A percentile compares a stretch with the other conserved stretches of the same genome.
phyloP scores from a whole-genome alignment of 208 protist genomes.

The Blechomonas ayalai region DNA sequence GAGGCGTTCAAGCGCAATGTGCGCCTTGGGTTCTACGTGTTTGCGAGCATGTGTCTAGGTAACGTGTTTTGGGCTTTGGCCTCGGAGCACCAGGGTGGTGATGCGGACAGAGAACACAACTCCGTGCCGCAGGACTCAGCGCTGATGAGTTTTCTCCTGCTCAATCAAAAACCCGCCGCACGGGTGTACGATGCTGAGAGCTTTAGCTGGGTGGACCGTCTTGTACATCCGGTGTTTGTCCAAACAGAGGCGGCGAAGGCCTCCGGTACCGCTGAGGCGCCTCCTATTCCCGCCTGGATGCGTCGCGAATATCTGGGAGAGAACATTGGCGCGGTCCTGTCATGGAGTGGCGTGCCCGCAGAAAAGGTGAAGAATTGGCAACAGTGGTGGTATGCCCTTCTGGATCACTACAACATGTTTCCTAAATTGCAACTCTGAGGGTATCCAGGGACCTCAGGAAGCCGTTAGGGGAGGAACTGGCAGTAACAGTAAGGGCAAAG shows the following conservation, averaged over 20 bases:
- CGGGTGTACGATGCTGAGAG: constrained; percentile 27
- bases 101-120: constrained; percentile 38
- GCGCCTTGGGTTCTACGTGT: constrained; percentile 47
- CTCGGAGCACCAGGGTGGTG: constrained; percentile 59
- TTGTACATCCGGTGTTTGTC: constrained; percentile 70
- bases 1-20: constrained; percentile 66
- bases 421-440: constrained; percentile 36
- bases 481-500: too few relatives aligned
- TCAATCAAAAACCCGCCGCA: constrained; percentile 26
- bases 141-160: constrained; percentile 45
- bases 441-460: too few relatives aligned
- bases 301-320: constrained; percentile 78
- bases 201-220: constrained; percentile 69
- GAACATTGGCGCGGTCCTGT: constrained; percentile 49
- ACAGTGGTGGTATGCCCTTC: constrained; percentile 46
- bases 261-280: constrained; percentile 21
- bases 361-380: constrained; percentile 27
- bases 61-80: constrained; percentile 72
- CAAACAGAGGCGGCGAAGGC: constrained; percentile 37
- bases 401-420: constrained; percentile 88
- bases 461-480: too few relatives aligned
- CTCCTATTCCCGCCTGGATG: constrained; percentile 78
- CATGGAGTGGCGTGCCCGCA: constrained; percentile 34
- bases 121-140: constrained; percentile 14
- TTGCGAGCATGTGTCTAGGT: constrained; percentile 64